Evolutionary conservation across 1,284 basidiomycete genomes (phyloP).

Genomic region (Abortiporus biennis): DNA sequence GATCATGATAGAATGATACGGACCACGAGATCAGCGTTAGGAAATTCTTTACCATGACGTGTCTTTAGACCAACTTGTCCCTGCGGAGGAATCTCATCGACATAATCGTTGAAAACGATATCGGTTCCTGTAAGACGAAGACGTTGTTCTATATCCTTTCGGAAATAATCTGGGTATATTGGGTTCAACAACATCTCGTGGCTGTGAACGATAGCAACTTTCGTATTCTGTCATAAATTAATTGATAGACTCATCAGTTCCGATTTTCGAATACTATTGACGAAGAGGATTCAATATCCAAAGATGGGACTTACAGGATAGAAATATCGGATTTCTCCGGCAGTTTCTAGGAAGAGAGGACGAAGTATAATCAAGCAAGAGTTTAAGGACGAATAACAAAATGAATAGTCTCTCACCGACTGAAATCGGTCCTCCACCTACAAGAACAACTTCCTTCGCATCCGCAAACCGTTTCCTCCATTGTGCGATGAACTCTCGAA

Average conservation of each 20-base stretch:
- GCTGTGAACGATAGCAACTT: constrained; percentile 61
- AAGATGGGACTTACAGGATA: constrained; percentile 29
- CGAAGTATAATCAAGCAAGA: background rate
- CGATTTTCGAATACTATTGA: too few relatives aligned
- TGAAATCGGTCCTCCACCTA: constrained; percentile 59
- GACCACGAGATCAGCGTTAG: constrained; percentile 52
- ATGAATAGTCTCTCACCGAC: constrained; percentile 35
- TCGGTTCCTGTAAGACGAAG: constrained; percentile 39
- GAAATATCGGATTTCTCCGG: constrained; percentile 51
- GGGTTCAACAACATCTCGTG: constrained; percentile 46
- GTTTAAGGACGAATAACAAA: background rate
- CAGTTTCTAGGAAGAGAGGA: constrained; percentile 39
- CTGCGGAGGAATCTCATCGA: constrained; percentile 37
- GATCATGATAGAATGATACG: constrained; percentile 15
- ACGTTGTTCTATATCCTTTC: constrained; percentile 37
- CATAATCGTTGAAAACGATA: constrained; percentile 47
- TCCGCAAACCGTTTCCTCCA: constrained; percentile 42
- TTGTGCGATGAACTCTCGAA: constrained; percentile 30
- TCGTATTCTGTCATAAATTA: constrained; percentile 37
- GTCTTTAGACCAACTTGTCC: constrained; percentile 36
- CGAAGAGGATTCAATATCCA: constrained; percentile 13
- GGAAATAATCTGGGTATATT: constrained; percentile 50
- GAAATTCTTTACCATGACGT: constrained; percentile 41
- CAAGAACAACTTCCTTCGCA: constrained; percentile 47
- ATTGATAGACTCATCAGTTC: too few relatives aligned